Percentiles rank a stretch among this genome's conserved stretches.
Evolutionary conservation across 2,329 filamentous ascomycete genomes (phyloP).

Genomic region (Botrytis porri): DNA sequence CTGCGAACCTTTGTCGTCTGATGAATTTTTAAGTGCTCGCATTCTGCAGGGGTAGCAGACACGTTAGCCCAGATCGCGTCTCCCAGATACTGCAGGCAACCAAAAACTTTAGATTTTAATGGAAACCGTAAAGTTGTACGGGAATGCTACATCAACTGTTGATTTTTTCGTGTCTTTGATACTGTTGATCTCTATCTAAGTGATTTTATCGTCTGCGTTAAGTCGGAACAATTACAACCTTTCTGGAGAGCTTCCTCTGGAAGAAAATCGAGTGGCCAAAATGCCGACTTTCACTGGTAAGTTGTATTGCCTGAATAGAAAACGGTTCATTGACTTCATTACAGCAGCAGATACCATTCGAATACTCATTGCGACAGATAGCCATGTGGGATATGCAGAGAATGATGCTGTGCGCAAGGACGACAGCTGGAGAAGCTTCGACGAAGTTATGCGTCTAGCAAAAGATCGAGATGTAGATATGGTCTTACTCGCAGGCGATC

Average conservation of each 20-base stretch:
- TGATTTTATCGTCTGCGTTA: background rate
- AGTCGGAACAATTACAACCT: background rate
- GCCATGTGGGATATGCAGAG: slow-evolving; percentile 96
- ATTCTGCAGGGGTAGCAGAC: slow-evolving; percentile 24
- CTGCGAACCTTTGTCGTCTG: slow-evolving; percentile 10
- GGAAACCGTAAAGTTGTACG: background rate
- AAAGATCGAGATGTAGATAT: slow-evolving; percentile 88
- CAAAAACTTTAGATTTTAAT: background rate
- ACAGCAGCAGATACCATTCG: slow-evolving; percentile 75
- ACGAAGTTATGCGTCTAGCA: slow-evolving; percentile 90
- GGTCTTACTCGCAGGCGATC: slow-evolving; percentile 89
- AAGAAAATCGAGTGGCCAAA: slow-evolving; percentile 16
- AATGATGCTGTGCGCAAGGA: slow-evolving; percentile 91
- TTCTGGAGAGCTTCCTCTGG: background rate
- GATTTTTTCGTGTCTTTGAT: slow-evolving; percentile 7
- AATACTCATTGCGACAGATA: slow-evolving; percentile 91
- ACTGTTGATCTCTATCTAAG: background rate
- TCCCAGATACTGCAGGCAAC: slow-evolving; percentile 21
- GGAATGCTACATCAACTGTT: background rate
- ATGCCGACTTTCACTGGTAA: slow-evolving; percentile 33
- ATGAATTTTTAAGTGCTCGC: slow-evolving; percentile 9
- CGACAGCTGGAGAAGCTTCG: slow-evolving; percentile 94
- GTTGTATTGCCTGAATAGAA: background rate
- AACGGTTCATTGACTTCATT: slow-evolving; percentile 17
- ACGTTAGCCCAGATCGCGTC: slow-evolving; percentile 29